Conservation (phyloP, 192 early-diverging fungal species). For the Coemansia sp. region DNA sequence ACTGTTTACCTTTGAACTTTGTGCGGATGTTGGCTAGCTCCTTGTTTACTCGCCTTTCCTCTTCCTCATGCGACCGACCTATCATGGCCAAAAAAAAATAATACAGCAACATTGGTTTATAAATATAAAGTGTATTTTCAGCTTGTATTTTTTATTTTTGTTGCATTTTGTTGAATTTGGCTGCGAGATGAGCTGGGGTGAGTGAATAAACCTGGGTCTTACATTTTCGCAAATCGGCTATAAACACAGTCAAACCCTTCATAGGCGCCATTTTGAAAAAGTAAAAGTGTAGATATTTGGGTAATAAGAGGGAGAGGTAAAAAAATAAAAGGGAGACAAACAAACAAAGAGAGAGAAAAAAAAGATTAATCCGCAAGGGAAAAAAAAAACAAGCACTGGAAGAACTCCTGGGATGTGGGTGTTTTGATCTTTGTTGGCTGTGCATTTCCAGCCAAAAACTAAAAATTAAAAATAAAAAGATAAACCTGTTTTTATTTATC, state of each 20-base stretch:
- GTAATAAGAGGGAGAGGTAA: neutral
- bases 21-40: slow-evolving; percentile 98
- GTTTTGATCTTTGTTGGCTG: no score
- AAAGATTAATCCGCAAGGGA: neutral
- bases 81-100: no score
- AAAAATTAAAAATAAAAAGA: no score
- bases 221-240: slow-evolving; percentile 99
- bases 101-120: no score
- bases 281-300: neutral
- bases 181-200: neutral
- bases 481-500: no score
- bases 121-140: neutral
- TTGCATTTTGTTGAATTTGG: neutral
- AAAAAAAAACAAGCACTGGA: neutral
- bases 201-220: slow-evolving; percentile 30
- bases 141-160: neutral
- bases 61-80: slow-evolving; percentile 95
- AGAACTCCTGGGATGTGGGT: no score
- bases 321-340: neutral
- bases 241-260: slow-evolving; percentile 93
- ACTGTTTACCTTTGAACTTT: slow-evolving; percentile 87
- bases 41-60: slow-evolving; percentile 98
- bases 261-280: slow-evolving; percentile 59
- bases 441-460: no score
- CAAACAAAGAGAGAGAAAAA: slow-evolving; percentile 9